Base-by-base conservation (phyloP, 2,329 filamentous ascomycete species). In the Parastagonospora avenae region DNA sequence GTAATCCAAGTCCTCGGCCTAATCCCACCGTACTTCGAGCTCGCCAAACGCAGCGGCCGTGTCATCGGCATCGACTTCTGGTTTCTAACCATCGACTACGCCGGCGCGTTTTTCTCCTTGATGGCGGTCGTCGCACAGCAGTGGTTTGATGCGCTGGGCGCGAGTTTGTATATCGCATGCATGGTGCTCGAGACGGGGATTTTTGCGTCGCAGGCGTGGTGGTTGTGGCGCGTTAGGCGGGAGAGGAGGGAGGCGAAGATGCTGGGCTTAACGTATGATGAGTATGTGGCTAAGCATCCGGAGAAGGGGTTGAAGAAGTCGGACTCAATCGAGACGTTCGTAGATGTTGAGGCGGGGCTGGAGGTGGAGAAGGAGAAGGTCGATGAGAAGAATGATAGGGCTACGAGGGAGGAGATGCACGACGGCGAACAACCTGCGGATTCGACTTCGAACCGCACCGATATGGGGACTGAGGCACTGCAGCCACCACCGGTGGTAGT, bases 31-130 rank as follows among this genome's bases (percentile, higher is more conserved):
- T 88, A 86, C 58, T 79, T 79, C 48, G 85, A 88, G 64, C 73
- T 86, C 1, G 85, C 80, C 74, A 87, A 87, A 66, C 76, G 84
- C 10, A 76, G 78, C 43, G 85, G 85, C 0, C 77, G 84, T 19
- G 84, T 87, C 2, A 76, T 86, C 28, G 85, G 85, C 0, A 81
- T 87, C 47, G 79, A 79, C 55, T 82, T 80, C 64, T 70, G 83
- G 11, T 88, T 88, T 57, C 68, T 88, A 2, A 71, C 73, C 0
- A 82, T 87, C 59, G 85, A 88, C 60, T 85, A 80, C 49, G 59
- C 78, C 1, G 85, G 85, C 2, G 85, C 84, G 0, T 78, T 87
- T 49, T 87, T 88, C 66, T 87, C 84, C 0, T 76, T 87, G 16
- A 80, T 87, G 76, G 83, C 85, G 1, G 69, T 87, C 8, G 84